phyloP scores from a whole-genome alignment of 495 filamentous ascomycete species.

The Parachaetomium inaequale region DNA sequence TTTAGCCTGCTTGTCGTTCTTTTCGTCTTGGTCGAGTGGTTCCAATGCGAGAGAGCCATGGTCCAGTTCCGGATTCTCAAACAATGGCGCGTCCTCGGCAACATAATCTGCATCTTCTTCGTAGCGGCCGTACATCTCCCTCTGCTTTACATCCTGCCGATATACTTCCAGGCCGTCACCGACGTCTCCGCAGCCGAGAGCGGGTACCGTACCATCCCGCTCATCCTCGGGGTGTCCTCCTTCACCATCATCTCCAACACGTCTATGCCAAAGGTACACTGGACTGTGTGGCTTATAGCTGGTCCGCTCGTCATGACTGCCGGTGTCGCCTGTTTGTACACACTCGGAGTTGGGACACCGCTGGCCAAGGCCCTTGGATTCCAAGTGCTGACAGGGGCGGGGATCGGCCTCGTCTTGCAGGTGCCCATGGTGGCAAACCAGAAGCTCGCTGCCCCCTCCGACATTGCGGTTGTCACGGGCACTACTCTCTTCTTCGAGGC shows the following conservation, averaged over 20 bases:
- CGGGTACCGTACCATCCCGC: not conserved
- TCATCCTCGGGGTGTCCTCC: not conserved
- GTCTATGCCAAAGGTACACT: not conserved
- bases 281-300: not conserved
- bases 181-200: not conserved
- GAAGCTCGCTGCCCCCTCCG: not conserved
- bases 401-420: not conserved
- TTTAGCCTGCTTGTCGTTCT: slow-evolving; percentile 26
- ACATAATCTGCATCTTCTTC: slow-evolving; percentile 28
- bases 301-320: not conserved
- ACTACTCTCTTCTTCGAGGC: not conserved
- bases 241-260: not conserved
- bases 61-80: slow-evolving; percentile 34
- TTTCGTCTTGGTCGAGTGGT: slow-evolving; percentile 21
- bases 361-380: not conserved
- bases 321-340: not conserved
- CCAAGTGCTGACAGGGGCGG: not conserved
- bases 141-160: slow-evolving; percentile 40
- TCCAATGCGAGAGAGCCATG: slow-evolving; percentile 26
- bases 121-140: not conserved
- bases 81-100: slow-evolving; percentile 29
- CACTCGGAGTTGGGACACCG: not conserved
- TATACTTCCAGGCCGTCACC: slow-evolving; percentile 48
- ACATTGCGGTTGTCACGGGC: not conserved
- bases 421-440: not conserved